phyloP scores from a whole-genome alignment of 2,329 filamentous ascomycete species.

The Colletotrichum gloeosporioides region DNA sequence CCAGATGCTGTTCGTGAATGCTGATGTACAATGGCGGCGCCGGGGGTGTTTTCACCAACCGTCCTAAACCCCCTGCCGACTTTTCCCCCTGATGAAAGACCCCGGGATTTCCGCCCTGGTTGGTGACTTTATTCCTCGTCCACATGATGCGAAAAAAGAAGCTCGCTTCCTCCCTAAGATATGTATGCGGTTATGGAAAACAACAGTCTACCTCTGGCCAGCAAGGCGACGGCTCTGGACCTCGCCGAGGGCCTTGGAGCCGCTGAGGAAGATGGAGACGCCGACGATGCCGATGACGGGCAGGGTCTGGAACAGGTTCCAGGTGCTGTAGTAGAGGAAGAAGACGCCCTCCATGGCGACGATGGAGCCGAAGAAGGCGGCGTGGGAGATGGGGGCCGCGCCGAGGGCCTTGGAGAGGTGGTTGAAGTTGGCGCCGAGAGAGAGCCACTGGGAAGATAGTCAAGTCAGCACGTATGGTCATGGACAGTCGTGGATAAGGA shows the following conservation, averaged over 20 bases:
- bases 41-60: background rate
- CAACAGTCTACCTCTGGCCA: constrained; percentile 60
- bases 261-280: constrained; percentile 80
- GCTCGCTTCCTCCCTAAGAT: background rate
- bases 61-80: background rate
- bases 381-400: constrained; percentile 80
- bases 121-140: background rate
- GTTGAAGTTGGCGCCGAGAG: constrained; percentile 81
- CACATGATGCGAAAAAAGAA: background rate
- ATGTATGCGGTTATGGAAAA: background rate
- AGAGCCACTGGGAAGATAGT: constrained; percentile 68
- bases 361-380: constrained; percentile 85
- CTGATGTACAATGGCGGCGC: constrained; percentile 18
- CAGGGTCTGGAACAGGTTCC: constrained; percentile 90
- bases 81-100: background rate
- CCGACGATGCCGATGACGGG: constrained; percentile 74
- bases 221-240: constrained; percentile 87
- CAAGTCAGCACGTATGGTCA: constrained; percentile 13
- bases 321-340: constrained; percentile 90
- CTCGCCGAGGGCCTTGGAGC: constrained; percentile 88
- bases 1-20: constrained; percentile 16
- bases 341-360: constrained; percentile 89
- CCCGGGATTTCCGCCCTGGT: background rate
- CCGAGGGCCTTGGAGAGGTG: constrained; percentile 79
- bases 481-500: background rate